Conservation (phyloP, 1,139 yeast species). For the Blastobotrys elegans region DNA sequence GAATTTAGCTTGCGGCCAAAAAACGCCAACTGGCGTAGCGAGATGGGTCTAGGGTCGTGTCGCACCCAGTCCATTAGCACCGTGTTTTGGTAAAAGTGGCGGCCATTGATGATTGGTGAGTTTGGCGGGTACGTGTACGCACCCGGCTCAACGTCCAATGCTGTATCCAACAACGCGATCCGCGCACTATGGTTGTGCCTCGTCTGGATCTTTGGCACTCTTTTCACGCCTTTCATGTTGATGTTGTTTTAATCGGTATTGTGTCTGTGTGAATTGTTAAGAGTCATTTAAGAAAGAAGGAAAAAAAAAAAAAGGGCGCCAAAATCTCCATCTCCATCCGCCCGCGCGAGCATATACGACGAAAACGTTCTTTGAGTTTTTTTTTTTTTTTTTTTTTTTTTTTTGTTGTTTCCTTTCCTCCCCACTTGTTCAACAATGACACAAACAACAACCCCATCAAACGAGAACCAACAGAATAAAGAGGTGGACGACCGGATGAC, state of each 20-base stretch:
- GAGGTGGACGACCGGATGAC: slow-evolving; percentile 35
- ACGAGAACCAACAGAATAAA: not conserved
- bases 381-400: too few relatives aligned
- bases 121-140: slow-evolving; percentile 30
- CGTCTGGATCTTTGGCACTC: not conserved
- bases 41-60: slow-evolving; percentile 74
- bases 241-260: not conserved
- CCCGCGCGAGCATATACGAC: not conserved
- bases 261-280: not conserved
- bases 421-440: not conserved
- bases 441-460: not conserved
- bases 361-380: too few relatives aligned
- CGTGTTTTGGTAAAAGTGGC: slow-evolving; percentile 82
- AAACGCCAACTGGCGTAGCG: slow-evolving; percentile 80
- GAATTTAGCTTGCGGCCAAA: slow-evolving; percentile 78
- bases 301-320: not conserved
- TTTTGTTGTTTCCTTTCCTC: slow-evolving; percentile 1
- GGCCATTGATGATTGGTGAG: slow-evolving; percentile 39
- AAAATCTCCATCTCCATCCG: not conserved
- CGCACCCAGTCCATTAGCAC: slow-evolving; percentile 61
- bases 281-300: not conserved
- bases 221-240: not conserved
- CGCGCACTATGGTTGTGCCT: slow-evolving; percentile 19
- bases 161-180: slow-evolving; percentile 21
- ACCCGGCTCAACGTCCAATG: slow-evolving; percentile 21